Percentiles rank a stretch among this genome's conserved stretches.
phyloP scores from a whole-genome alignment of 768 basidiomycete genomes.

The Mycena capillaripes region DNA sequence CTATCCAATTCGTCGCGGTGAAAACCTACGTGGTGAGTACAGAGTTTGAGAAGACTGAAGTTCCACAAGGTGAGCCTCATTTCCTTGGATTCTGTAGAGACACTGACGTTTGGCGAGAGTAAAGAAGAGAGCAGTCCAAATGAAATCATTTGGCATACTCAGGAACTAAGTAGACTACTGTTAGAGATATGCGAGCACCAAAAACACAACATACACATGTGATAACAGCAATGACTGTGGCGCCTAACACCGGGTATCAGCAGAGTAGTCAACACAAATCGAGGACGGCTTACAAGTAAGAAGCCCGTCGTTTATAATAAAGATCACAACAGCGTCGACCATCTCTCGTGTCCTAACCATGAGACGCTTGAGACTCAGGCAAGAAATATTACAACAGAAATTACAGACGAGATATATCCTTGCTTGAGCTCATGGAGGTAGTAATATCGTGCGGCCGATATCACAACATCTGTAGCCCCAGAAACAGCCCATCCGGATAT shows the following conservation, averaged over 20 bases:
- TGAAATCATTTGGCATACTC: slow-evolving; percentile 9
- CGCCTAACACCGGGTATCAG: not conserved
- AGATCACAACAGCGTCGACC: slow-evolving; percentile 21
- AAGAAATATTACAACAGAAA: not conserved
- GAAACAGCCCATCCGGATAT: slow-evolving; percentile 13
- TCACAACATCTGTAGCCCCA: slow-evolving; percentile 23
- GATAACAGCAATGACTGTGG: slow-evolving; percentile 1
- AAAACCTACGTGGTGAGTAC: slow-evolving; percentile 22
- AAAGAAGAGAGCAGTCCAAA: slow-evolving; percentile 20
- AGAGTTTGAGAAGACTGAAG: slow-evolving; percentile 25
- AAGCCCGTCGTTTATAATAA: slow-evolving; percentile 25
- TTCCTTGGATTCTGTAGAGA: too few species aligned
- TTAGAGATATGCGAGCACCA: not conserved
- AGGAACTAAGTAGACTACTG: not conserved
- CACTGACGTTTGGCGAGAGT: slow-evolving; percentile 17
- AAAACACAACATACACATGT: slow-evolving; percentile 5
- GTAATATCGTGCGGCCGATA: slow-evolving; percentile 28
- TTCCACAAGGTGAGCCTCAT: not conserved
- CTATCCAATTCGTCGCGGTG: not conserved
- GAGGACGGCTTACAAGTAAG: slow-evolving; percentile 12
- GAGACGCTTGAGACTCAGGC: not conserved
- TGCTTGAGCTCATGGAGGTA: slow-evolving; percentile 28
- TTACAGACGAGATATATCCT: slow-evolving; percentile 19
- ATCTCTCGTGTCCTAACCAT: slow-evolving; percentile 11
- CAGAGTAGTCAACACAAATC: not conserved